Percentiles rank a stretch among this genome's conserved stretches.
These are phyloP conservation scores for Neurospora pannonica DNA, from an alignment of 495 filamentous ascomycete species.

Conservation along the genomic window DNA sequence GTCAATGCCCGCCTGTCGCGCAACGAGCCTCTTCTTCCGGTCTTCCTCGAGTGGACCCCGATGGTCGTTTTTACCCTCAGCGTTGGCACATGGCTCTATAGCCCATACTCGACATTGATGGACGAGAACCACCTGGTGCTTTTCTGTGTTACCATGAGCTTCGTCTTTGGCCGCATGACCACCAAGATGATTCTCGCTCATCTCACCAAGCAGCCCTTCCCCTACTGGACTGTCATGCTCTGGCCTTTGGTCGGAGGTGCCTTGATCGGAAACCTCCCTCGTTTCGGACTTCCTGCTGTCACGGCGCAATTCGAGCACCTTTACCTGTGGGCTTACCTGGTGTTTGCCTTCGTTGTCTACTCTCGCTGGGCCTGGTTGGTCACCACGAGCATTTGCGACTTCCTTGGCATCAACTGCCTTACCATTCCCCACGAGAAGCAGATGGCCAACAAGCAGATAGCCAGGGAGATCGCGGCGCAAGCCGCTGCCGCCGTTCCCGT, in stretches of 20 bases:
- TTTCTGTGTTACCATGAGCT: constrained; percentile 87
- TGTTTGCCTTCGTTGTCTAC: constrained; percentile 74
- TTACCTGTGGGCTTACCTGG: constrained; percentile 76
- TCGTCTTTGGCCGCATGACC: constrained; percentile 98
- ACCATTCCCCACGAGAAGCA: constrained; percentile 66
- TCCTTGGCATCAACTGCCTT: constrained; percentile 85
- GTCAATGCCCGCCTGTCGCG: constrained; percentile 60
- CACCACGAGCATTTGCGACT: constrained; percentile 83
- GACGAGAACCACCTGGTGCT: constrained; percentile 77
- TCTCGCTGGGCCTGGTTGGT: constrained; percentile 87
- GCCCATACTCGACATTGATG: constrained; percentile 71
- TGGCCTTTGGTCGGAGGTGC: constrained; percentile 78
- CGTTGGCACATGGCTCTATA: constrained; percentile 76
- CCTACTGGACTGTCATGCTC: constrained; percentile 90
- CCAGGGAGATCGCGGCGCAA: constrained; percentile 16
- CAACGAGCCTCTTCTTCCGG: constrained; percentile 66
- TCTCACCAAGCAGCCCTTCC: constrained; percentile 85
- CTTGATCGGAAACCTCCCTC: constrained; percentile 71
- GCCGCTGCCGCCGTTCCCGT: not conserved
- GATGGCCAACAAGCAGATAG: constrained; percentile 28
- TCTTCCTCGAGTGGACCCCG: constrained; percentile 92
- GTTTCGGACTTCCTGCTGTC: constrained; percentile 55
- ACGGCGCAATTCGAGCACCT: constrained; percentile 57
- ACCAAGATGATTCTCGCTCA: constrained; percentile 99
- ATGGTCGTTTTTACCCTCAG: constrained; percentile 70